phyloP scores from a whole-genome alignment of 2,329 filamentous ascomycete genomes.

The Teratosphaeria viscida region DNA sequence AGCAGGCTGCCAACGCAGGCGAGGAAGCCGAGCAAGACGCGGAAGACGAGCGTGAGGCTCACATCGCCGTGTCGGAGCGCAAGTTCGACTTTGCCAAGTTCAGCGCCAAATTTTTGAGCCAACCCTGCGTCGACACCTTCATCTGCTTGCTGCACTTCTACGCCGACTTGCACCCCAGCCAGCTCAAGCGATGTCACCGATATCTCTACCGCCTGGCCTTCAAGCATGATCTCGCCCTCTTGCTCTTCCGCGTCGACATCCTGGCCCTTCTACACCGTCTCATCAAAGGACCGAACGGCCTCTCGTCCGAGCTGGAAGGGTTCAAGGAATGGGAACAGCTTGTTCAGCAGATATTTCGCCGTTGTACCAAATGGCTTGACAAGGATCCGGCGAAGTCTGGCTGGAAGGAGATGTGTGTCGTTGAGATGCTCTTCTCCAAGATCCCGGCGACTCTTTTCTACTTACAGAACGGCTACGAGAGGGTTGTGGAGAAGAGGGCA shows the following conservation, averaged over 20 bases:
- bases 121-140: conserved; percentile 83
- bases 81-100: conserved; percentile 92
- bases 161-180: conserved; percentile 63
- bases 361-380: conserved; percentile 66
- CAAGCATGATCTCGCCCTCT: conserved; percentile 82
- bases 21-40: conserved; percentile 48
- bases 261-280: conserved; percentile 79
- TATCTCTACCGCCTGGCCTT: conserved; percentile 92
- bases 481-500: conserved; percentile 56
- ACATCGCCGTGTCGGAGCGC: conserved; percentile 64
- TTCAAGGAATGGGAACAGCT: conserved; percentile 90
- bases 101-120: conserved; percentile 66
- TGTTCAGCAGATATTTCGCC: conserved; percentile 70
- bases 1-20: conserved; percentile 23
- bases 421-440: conserved; percentile 94
- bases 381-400: conserved; percentile 43
- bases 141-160: conserved; percentile 71
- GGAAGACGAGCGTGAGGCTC: conserved; percentile 63
- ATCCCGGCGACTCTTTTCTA: conserved; percentile 73
- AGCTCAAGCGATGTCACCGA: conserved; percentile 83
- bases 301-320: conserved; percentile 54
- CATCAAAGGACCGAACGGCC: conserved; percentile 74
- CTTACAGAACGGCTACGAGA: conserved; percentile 82
- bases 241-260: conserved; percentile 86
- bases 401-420: conserved; percentile 64